Evolutionary conservation across 2,329 filamentous ascomycete species (phyloP).

Genomic region (Fusarium nodosum): DNA sequence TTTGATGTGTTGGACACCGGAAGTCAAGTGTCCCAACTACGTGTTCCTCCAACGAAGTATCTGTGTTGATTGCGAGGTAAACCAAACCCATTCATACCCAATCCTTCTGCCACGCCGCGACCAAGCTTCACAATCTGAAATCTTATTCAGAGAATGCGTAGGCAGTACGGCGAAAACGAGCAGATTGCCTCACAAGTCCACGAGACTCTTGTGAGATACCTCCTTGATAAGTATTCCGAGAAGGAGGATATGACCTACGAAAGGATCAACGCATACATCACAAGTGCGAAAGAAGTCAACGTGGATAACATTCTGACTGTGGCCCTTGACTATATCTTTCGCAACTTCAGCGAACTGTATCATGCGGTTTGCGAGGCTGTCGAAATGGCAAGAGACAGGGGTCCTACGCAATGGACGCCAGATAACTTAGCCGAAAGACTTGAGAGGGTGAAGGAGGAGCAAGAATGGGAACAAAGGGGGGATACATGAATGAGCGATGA

Average conservation of each 20-base stretch:
- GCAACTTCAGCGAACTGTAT: conserved; percentile 43
- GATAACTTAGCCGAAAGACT: conserved; percentile 40
- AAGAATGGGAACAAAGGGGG: conserved; percentile 22
- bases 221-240: conserved; percentile 46
- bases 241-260: conserved; percentile 44
- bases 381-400: conserved; percentile 38
- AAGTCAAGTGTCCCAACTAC: conserved; percentile 47
- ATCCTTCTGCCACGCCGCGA: background rate
- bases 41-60: conserved; percentile 46
- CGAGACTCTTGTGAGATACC: conserved; percentile 45
- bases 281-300: conserved; percentile 33
- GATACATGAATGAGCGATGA: background rate
- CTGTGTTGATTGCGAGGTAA: conserved; percentile 47
- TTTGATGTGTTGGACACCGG: conserved; percentile 43
- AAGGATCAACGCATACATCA: conserved; percentile 40
- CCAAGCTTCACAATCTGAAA: conserved; percentile 18
- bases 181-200: conserved; percentile 42
- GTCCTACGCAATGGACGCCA: conserved; percentile 40
- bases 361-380: conserved; percentile 40
- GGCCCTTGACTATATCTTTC: conserved; percentile 44
- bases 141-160: conserved; percentile 22
- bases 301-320: conserved; percentile 44
- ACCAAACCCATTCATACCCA: conserved; percentile 8
- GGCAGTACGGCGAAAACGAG: conserved; percentile 31
- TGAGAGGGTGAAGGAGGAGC: conserved; percentile 33